phyloP scores from a whole-genome alignment of 441 rosid species.

The Gossypium gossypioides region DNA sequence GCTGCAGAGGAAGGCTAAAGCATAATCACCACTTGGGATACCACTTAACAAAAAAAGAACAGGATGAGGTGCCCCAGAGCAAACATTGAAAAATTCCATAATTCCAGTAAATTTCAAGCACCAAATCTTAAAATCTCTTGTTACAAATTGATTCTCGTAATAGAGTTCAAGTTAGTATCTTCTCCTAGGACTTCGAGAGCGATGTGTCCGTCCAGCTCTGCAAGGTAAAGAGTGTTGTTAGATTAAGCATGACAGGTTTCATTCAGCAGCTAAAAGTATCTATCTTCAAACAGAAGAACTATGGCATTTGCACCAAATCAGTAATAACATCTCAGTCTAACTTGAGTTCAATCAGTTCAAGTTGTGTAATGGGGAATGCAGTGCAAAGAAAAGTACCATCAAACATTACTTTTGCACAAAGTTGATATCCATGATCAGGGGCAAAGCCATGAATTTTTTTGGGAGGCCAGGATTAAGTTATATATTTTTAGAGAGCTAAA shows the following conservation, averaged over 20 bases:
- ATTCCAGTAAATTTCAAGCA: background rate
- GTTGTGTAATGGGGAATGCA: background rate
- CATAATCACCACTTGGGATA: background rate
- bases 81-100: background rate
- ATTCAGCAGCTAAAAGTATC: background rate
- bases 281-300: background rate
- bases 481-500: too few species aligned
- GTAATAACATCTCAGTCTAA: background rate
- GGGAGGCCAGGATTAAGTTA: too few species aligned
- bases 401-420: background rate
- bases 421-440: background rate
- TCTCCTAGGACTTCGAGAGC: slow-evolving; percentile 85
- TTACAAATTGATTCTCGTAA: background rate
- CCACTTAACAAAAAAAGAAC: background rate
- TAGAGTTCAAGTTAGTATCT: slow-evolving; percentile 34
- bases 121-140: background rate
- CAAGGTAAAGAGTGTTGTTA: background rate
- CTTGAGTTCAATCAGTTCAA: background rate
- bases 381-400: background rate
- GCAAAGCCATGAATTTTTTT: too few species aligned
- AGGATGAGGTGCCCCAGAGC: background rate
- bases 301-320: background rate
- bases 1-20: background rate
- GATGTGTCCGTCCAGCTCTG: slow-evolving; percentile 59
- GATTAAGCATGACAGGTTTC: background rate